A percentile compares a stretch with the other conserved stretches of the same genome.
These are phyloP conservation scores for Claviceps quebecensis DNA, from an alignment of 2,329 filamentous ascomycete species.

Conservation along the genomic window DNA sequence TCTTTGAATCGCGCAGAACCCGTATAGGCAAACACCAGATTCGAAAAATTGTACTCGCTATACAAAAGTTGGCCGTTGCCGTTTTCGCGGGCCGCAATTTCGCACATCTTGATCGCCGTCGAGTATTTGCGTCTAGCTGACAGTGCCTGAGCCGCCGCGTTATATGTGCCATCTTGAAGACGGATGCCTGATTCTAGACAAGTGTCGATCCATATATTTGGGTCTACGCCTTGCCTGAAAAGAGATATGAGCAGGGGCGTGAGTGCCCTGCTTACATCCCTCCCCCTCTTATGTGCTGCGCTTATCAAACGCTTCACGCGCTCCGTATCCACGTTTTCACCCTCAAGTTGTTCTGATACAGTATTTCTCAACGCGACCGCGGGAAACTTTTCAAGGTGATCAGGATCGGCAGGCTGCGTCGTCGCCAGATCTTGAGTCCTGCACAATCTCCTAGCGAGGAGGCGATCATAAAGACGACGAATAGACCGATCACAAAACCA, in stretches of 20 bases:
- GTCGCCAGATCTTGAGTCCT: conserved; percentile 19
- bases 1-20: conserved; percentile 18
- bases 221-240: conserved; percentile 20
- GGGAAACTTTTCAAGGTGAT: background rate
- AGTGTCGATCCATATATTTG: conserved; percentile 14
- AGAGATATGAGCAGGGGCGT: conserved; percentile 25
- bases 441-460: conserved; percentile 5
- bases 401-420: conserved; percentile 11
- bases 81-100: conserved; percentile 22
- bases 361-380: conserved; percentile 27
- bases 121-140: conserved; percentile 15
- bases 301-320: conserved; percentile 26
- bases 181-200: conserved; percentile 14
- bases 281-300: conserved; percentile 23
- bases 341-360: conserved; percentile 27
- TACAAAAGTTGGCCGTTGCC: conserved; percentile 22
- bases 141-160: conserved; percentile 20
- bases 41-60: conserved; percentile 24
- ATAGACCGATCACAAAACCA: conserved; percentile 18
- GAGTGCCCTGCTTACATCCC: conserved; percentile 27
- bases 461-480: background rate
- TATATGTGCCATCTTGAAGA: conserved; percentile 23
- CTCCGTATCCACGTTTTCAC: conserved; percentile 14
- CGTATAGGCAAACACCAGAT: conserved; percentile 21
- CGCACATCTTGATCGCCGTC: conserved; percentile 20